A percentile compares a stretch with the other conserved stretches of the same genome.
Evolutionary conservation across 208 protist genomes (phyloP).

Genomic region (Crithidia sp.): DNA sequence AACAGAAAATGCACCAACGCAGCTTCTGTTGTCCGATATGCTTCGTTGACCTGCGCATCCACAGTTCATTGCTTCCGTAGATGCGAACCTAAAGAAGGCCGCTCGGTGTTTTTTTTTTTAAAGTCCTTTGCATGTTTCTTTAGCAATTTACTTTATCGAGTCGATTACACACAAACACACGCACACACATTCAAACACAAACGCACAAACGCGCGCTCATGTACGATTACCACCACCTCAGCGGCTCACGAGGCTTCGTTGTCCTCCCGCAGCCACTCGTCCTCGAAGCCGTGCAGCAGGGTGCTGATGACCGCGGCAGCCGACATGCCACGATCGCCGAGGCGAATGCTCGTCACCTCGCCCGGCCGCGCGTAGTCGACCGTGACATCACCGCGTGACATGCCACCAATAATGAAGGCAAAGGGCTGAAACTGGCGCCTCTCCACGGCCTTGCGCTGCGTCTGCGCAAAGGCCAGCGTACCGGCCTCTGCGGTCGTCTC

Average conservation of each 20-base stretch:
- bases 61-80: no score
- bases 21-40: no score
- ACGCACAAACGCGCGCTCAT: not conserved
- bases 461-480: slow-evolving; percentile 42
- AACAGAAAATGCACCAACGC: no score
- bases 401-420: slow-evolving; percentile 88
- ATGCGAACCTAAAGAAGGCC: no score
- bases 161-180: not conserved
- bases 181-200: not conserved
- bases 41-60: no score
- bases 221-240: not conserved
- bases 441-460: slow-evolving; percentile 46
- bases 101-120: no score
- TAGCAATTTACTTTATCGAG: no score
- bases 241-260: slow-evolving; percentile 49
- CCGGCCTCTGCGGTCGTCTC: slow-evolving; percentile 36
- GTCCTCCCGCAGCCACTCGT: slow-evolving; percentile 85
- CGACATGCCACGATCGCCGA: slow-evolving; percentile 83
- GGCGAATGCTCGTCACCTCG: slow-evolving; percentile 69
- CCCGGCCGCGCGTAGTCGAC: slow-evolving; percentile 66
- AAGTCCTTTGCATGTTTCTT: no score
- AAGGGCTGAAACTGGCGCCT: slow-evolving; percentile 72
- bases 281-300: slow-evolving; percentile 83
- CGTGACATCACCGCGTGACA: slow-evolving; percentile 83
- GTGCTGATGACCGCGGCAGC: slow-evolving; percentile 76